A percentile compares a stretch with the other conserved stretches of the same genome.
Evolutionary conservation across 352 stramenopile species (phyloP).

Genomic region (Globisporangium cederbergense): DNA sequence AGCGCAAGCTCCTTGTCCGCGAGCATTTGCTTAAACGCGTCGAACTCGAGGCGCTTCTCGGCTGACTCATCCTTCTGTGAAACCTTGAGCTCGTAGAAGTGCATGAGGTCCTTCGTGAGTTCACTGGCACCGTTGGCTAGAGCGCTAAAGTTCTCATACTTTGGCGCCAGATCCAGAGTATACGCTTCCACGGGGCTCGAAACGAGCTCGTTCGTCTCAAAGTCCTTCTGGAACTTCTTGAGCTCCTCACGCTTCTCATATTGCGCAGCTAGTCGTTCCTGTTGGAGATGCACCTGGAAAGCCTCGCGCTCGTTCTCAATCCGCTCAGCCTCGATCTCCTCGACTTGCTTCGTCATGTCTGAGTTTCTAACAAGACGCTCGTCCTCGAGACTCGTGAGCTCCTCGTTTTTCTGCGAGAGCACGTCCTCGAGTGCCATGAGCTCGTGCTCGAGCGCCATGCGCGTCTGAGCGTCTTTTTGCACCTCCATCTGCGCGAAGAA

Average conservation of each 20-base stretch:
- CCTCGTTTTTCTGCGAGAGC: conserved; percentile 45
- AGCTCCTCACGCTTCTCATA: conserved; percentile 50
- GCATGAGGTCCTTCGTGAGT: conserved; percentile 46
- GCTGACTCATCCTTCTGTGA: conserved; percentile 44
- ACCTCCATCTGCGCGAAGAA: conserved; percentile 68
- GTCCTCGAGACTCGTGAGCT: conserved; percentile 23
- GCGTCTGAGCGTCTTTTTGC: conserved; percentile 37
- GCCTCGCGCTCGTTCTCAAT: conserved; percentile 38
- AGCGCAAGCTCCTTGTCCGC: conserved; percentile 37
- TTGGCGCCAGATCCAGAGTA: conserved; percentile 34
- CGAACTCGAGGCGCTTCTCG: conserved; percentile 32
- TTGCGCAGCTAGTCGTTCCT: conserved; percentile 39
- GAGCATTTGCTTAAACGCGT: conserved; percentile 23
- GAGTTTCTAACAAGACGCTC: conserved; percentile 34
- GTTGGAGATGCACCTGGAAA: conserved; percentile 46
- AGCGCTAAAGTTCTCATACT: conserved; percentile 36
- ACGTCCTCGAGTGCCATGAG: conserved; percentile 58
- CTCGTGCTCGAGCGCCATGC: conserved; percentile 38
- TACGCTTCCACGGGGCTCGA: conserved; percentile 62
- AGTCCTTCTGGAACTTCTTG: conserved; percentile 54
- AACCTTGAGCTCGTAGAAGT: conserved; percentile 59
- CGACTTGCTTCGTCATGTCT: conserved; percentile 37
- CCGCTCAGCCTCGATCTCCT: conserved; percentile 45
- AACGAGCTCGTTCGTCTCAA: conserved; percentile 60
- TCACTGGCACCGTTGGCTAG: conserved; percentile 29